Percentiles rank a stretch among this genome's conserved stretches.
Evolutionary conservation across 805 yeast genomes (phyloP).

Genomic region (Candida tallmaniae): DNA sequence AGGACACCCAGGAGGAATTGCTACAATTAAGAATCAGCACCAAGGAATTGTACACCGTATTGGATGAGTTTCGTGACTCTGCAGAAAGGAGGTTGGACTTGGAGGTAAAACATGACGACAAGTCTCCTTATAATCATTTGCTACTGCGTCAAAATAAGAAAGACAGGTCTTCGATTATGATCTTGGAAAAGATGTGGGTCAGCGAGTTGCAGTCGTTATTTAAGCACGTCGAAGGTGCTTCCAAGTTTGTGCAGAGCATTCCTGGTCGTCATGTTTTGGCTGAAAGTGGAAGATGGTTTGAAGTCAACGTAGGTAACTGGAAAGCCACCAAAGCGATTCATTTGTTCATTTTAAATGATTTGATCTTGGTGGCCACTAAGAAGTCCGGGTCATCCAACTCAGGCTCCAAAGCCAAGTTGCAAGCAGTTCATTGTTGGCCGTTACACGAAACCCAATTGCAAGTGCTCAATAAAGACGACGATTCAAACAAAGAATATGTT

Average conservation of each 20-base stretch:
- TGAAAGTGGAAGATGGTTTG: conserved; percentile 83
- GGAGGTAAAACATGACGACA: conserved; percentile 23
- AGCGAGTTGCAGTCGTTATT: conserved; percentile 63
- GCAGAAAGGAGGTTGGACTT: conserved; percentile 54
- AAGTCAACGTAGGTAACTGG: conserved; percentile 79
- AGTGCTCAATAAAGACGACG: conserved; percentile 23
- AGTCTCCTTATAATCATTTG: conserved; percentile 14
- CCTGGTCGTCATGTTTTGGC: conserved; percentile 79
- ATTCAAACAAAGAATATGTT: conserved; percentile 27
- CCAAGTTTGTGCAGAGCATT: conserved; percentile 64
- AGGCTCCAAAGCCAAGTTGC: conserved; percentile 37
- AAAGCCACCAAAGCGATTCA: conserved; percentile 74
- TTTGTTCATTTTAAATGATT: conserved; percentile 72
- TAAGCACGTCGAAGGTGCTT: conserved; percentile 88
- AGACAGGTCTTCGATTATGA: conserved; percentile 66
- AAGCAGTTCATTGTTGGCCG: conserved; percentile 79
- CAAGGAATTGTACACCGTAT: conserved; percentile 53
- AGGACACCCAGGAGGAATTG: conserved; percentile 61
- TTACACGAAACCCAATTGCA: conserved; percentile 52
- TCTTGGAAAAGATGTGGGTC: conserved; percentile 80
- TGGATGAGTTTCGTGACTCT: conserved; percentile 53
- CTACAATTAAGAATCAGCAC: conserved; percentile 57
- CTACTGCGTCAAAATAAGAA: conserved; percentile 20
- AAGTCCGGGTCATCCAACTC: conserved; percentile 26
- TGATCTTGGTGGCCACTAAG: conserved; percentile 67